Conservation (phyloP, 768 basidiomycete species). For the Polyporus arcularius region DNA sequence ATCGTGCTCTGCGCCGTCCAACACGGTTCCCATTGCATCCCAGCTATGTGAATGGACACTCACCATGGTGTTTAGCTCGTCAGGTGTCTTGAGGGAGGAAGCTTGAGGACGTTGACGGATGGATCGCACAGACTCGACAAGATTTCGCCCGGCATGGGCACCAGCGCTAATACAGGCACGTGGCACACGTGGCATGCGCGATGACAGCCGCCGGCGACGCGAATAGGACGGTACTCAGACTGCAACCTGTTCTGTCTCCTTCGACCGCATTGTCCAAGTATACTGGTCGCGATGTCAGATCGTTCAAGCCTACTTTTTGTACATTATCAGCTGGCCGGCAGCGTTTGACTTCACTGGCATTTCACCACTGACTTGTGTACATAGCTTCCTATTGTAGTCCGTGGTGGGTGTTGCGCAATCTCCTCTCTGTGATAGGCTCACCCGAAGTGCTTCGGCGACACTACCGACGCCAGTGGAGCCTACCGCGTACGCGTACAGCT, state of each 20-base stretch:
- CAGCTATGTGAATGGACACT: slow-evolving; percentile 20
- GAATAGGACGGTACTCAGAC: neutral
- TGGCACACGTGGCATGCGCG: slow-evolving; percentile 1
- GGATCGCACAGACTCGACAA: slow-evolving; percentile 10
- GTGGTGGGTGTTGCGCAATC: too few relatives aligned
- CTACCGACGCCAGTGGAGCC: too few relatives aligned
- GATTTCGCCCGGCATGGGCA: neutral
- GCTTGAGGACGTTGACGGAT: slow-evolving; percentile 23
- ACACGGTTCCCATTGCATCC: neutral
- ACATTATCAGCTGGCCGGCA: too few relatives aligned
- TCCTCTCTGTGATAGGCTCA: too few relatives aligned
- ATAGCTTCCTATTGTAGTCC: too few relatives aligned
- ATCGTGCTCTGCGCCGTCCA: neutral
- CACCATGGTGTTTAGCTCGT: slow-evolving; percentile 39
- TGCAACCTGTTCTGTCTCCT: neutral
- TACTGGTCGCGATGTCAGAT: too few relatives aligned
- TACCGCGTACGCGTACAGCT: too few relatives aligned
- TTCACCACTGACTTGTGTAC: too few relatives aligned
- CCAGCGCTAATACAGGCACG: neutral
- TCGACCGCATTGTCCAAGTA: neutral
- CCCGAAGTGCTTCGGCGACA: too few relatives aligned
- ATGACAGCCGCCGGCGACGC: neutral
- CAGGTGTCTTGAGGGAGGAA: slow-evolving; percentile 28
- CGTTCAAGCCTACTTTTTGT: too few relatives aligned
- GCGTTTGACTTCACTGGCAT: too few relatives aligned